phyloP scores from a whole-genome alignment of 306 rosid species.

The Gleditsia sinensis region DNA sequence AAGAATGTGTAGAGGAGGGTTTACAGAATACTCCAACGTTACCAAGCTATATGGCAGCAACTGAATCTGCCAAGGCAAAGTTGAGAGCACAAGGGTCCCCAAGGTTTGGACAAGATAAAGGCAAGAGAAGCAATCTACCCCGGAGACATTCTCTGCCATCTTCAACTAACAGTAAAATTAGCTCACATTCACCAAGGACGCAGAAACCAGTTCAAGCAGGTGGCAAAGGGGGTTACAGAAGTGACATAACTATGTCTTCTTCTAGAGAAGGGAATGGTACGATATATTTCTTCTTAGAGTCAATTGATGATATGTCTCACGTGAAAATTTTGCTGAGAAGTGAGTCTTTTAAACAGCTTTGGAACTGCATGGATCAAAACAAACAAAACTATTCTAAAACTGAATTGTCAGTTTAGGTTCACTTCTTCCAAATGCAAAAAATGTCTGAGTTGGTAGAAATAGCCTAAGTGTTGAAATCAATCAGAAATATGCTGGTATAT shows the following conservation, averaged over 20 bases:
- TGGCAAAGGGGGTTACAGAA: conserved; percentile 59
- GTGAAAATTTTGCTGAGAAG: background rate
- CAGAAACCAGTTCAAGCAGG: conserved; percentile 65
- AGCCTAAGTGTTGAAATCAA: background rate
- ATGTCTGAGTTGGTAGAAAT: background rate
- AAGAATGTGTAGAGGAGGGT: conserved; percentile 60
- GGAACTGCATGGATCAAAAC: background rate
- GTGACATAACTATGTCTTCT: conserved; percentile 33
- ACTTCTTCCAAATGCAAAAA: background rate
- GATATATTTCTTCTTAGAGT: conserved; percentile 3
- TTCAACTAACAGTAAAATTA: conserved; percentile 54
- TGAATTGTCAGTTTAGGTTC: background rate
- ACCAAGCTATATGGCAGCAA: conserved; percentile 91
- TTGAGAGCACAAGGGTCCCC: conserved; percentile 78
- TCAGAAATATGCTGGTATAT: background rate
- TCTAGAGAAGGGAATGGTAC: conserved; percentile 53
- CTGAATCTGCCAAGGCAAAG: conserved; percentile 91
- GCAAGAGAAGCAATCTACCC: conserved; percentile 50
- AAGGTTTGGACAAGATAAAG: conserved; percentile 56
- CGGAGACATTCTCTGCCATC: conserved; percentile 79
- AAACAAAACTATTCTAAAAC: background rate
- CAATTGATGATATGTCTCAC: background rate
- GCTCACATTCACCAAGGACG: conserved; percentile 72
- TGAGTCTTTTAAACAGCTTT: background rate
- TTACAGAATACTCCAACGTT: conserved; percentile 57